Evolutionary conservation across 768 basidiomycete species (phyloP).

Genomic region (Termitomyces sp.): DNA sequence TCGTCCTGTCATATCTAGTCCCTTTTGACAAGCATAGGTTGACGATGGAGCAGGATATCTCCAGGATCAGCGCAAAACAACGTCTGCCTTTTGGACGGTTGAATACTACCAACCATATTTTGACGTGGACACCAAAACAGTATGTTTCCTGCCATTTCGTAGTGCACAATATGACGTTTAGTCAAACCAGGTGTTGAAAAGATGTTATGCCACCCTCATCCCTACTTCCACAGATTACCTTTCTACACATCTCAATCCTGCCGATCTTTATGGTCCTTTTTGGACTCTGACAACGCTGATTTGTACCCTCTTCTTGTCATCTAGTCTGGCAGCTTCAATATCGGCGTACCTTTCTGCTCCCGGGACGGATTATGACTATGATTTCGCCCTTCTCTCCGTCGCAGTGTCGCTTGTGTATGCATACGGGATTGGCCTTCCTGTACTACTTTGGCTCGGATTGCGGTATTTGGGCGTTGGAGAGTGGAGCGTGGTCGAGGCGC

Average conservation of each 20-base stretch:
- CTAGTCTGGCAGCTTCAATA: constrained; percentile 86
- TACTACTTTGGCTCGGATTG: constrained; percentile 79
- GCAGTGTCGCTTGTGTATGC: constrained; percentile 82
- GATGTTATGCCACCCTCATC: constrained; percentile 76
- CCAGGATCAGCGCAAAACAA: constrained; percentile 44
- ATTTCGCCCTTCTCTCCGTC: constrained; percentile 81
- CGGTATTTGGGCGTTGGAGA: constrained; percentile 85
- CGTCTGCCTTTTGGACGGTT: constrained; percentile 68
- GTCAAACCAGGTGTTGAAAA: constrained; percentile 51
- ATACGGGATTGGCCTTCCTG: constrained; percentile 80
- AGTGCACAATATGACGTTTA: not conserved
- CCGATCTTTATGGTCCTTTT: constrained; percentile 89
- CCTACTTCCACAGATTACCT: constrained; percentile 64
- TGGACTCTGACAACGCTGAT: constrained; percentile 97
- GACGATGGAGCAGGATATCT: constrained; percentile 49
- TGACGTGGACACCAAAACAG: constrained; percentile 80
- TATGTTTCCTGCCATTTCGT: constrained; percentile 19
- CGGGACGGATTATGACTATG: constrained; percentile 59
- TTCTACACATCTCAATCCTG: constrained; percentile 56
- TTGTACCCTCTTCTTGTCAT: constrained; percentile 89
- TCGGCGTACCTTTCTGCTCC: constrained; percentile 74
- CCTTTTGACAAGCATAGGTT: not conserved
- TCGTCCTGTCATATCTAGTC: constrained; percentile 11
- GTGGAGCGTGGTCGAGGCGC: constrained; percentile 83
- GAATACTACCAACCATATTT: constrained; percentile 89